Evolutionary conservation across 805 yeast genomes (phyloP).

Genomic region (Kodamaea neixiangensis): DNA sequence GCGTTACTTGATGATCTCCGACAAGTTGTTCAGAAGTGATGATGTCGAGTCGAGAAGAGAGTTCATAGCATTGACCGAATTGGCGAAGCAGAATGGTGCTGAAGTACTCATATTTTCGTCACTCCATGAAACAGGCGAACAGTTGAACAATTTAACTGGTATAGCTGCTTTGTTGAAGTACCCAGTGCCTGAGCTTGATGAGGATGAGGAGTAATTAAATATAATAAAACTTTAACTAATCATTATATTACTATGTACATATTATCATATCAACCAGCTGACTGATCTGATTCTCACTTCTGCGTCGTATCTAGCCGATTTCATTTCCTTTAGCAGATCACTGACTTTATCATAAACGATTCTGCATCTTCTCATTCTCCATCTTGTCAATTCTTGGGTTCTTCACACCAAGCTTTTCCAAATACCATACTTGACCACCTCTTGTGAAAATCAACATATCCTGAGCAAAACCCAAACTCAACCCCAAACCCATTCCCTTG

Average conservation of each 20-base stretch:
- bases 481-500: slow-evolving; percentile 61
- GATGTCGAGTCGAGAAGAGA: slow-evolving; percentile 68
- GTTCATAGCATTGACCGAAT: slow-evolving; percentile 66
- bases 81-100: slow-evolving; percentile 71
- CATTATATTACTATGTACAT: not conserved
- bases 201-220: slow-evolving; percentile 42
- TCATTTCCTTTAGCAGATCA: too few species aligned
- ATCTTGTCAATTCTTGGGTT: slow-evolving; percentile 13
- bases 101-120: slow-evolving; percentile 79
- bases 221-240: not conserved
- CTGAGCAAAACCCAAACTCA: slow-evolving; percentile 62
- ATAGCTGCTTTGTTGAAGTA: slow-evolving; percentile 84
- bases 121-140: slow-evolving; percentile 87
- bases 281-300: too few species aligned
- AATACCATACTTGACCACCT: slow-evolving; percentile 71
- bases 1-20: slow-evolving; percentile 72
- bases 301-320: too few species aligned
- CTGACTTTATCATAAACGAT: too few species aligned
- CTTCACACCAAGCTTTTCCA: slow-evolving; percentile 30
- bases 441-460: slow-evolving; percentile 58
- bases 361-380: not conserved
- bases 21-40: slow-evolving; percentile 73
- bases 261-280: not conserved
- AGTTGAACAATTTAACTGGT: slow-evolving; percentile 85
- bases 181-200: slow-evolving; percentile 78